Percentiles rank a stretch among this genome's conserved stretches.
Evolutionary conservation across 306 rosid genomes (phyloP).

Genomic region (Clitoria ternatea): DNA sequence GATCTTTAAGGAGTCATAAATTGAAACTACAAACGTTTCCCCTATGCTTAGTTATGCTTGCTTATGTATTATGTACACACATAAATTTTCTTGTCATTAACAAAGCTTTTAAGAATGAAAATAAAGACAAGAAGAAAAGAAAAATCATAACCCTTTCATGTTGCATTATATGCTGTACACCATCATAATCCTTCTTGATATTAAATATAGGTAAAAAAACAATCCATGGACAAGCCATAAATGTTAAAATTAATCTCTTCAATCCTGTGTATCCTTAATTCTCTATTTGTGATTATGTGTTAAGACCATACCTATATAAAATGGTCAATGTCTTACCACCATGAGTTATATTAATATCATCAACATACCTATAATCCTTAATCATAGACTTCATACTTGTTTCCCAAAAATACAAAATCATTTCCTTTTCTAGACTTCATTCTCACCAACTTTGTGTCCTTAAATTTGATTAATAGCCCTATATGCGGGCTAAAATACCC

Average conservation of each 20-base stretch:
- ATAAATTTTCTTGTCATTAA: too few species aligned
- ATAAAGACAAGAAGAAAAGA: neutral
- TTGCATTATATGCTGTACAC: conserved; percentile 20
- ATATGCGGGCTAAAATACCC: conserved; percentile 89
- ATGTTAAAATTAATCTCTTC: conserved; percentile 83
- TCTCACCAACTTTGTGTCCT: conserved; percentile 65
- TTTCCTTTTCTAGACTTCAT: conserved; percentile 43
- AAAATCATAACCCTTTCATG: conserved; percentile 10
- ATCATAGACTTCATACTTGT: conserved; percentile 61
- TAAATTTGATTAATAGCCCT: conserved; percentile 68
- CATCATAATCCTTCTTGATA: conserved; percentile 44
- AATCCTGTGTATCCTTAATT: conserved; percentile 69
- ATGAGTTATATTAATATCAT: conserved; percentile 77
- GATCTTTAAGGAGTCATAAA: too few species aligned
- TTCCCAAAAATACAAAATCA: conserved; percentile 71
- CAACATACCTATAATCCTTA: conserved; percentile 55
- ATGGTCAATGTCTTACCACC: conserved; percentile 57
- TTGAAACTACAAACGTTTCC: too few species aligned
- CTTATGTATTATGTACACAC: too few species aligned
- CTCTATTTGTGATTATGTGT: conserved; percentile 50
- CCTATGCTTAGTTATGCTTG: too few species aligned
- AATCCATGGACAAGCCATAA: conserved; percentile 73
- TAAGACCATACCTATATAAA: conserved; percentile 57
- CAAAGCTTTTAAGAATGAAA: too few species aligned
- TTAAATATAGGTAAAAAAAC: conserved; percentile 79